Evolutionary conservation across 2,329 filamentous ascomycete species (phyloP), one percentile per base, ranked within the genome.

Genomic region (Trichoderma pleuroti): DNA sequence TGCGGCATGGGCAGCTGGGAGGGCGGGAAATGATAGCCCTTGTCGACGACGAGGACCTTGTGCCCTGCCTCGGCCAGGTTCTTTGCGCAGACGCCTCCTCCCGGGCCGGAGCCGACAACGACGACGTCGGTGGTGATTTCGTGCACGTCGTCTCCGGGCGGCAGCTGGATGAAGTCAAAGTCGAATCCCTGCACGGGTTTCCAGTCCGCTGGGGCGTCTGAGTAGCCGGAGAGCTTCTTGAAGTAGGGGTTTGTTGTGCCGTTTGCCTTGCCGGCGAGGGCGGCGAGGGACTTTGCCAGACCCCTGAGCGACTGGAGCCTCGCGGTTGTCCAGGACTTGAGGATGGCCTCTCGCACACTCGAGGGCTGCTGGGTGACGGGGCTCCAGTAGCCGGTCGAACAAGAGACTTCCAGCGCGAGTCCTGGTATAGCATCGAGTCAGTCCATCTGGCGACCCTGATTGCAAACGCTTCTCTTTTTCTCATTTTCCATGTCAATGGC

Each of bases 91-190:
- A 97, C 93, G 11, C 86, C 93, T 52, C 92, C 94, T 73, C 94
- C 94, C 75, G 93, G 97, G 32, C 94, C 94, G 46, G 92, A 96
- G 3, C 94, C 94, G 24, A 98, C 86, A 71, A 98, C 90, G 52
- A 97, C 88, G 1, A 97, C 89, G 78, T 98, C 95, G 0, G 92
- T 91, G 68, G 93, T 88, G 49, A 97, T 82, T 4, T 85, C 84
- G 73, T 90, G 88, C 0, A 88, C 83, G 5, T 76, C 74, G n/a
- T 75, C 73, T 7, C 77, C 78, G 3, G 76, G 67, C 3, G 77
- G 79, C 74, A 91, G 83, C 76, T 92, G 89, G 59, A 91, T 76
- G 74, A 93, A 93, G 0, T 84, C 78, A 76, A 87, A 92, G 42
- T 86, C 81, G 71, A 86, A 88, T 5, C 83, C 83, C 46, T 84